Evolutionary conservation across 2,329 filamentous ascomycete genomes (phyloP).

Genomic region (Aspergillus unguis): DNA sequence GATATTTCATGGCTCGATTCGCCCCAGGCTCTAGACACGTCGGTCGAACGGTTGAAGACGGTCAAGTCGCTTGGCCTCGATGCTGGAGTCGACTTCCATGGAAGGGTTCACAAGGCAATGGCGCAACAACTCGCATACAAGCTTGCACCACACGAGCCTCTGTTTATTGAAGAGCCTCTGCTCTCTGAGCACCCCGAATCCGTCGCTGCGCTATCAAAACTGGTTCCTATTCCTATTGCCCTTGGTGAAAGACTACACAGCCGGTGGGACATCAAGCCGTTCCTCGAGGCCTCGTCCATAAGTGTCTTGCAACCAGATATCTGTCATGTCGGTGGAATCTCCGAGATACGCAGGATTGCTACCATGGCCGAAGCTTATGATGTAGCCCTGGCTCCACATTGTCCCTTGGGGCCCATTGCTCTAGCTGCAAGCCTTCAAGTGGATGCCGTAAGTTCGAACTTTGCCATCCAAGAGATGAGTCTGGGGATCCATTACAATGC

Average conservation of each 20-base stretch:
- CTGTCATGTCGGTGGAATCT: constrained; percentile 68
- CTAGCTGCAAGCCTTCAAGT: constrained; percentile 71
- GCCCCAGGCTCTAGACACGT: constrained; percentile 46
- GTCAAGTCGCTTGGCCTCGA: constrained; percentile 68
- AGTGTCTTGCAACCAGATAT: constrained; percentile 74
- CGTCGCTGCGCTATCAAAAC: constrained; percentile 58
- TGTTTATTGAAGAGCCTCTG: constrained; percentile 75
- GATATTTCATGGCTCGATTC: constrained; percentile 75
- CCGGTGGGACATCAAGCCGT: constrained; percentile 71
- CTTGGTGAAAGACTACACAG: constrained; percentile 70
- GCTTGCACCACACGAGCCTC: constrained; percentile 63
- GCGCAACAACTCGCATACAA: constrained; percentile 69
- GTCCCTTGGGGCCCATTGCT: constrained; percentile 69
- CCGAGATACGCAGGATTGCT: constrained; percentile 66
- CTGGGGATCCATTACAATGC: constrained; percentile 75
- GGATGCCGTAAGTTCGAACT: constrained; percentile 60
- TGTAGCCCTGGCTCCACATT: constrained; percentile 69
- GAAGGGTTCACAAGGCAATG: constrained; percentile 75
- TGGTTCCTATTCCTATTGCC: constrained; percentile 64
- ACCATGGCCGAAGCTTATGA: constrained; percentile 71
- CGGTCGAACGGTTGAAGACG: constrained; percentile 2
- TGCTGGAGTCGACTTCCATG: constrained; percentile 74
- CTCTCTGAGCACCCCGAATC: constrained; percentile 63
- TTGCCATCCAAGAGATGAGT: constrained; percentile 74
- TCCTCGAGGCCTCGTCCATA: constrained; percentile 64